Evolutionary conservation across 2,329 filamentous ascomycete species (phyloP), one percentile per base, ranked within the genome.

Genomic region (Macrophomina phaseolina): DNA sequence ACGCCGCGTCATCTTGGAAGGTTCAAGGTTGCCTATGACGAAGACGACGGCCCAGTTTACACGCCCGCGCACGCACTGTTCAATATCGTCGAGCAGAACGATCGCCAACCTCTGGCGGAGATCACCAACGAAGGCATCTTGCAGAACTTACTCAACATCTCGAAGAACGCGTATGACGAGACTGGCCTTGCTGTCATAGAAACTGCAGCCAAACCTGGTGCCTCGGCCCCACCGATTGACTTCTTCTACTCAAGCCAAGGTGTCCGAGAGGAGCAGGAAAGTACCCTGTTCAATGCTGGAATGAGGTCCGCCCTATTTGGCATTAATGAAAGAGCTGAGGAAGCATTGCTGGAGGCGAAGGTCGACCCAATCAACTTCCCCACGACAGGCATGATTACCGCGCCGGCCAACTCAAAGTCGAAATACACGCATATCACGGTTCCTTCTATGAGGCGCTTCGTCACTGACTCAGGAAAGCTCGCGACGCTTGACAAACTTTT

Each of bases 401-500:
- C 85, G 42, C 94, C 95, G 0, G 89, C 91, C 68, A 93, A 91
- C 53, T 87, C 91, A 75, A 94, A 93, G 83, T 87, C 89, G 70
- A 88, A 91, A 30, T 98, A 94, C 80, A 97, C 91, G 61, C 91
- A 94, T 76, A 96, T 99, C 69, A 87, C 90, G 61, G 94, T 97
- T 40, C 95, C 95, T 0, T 97, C 94, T 11, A 99, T 99, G 95
- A 91, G 89, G 60, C 93, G 94, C 72, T 99, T 99, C 75, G 95
- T 99, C 67, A 98, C 94, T 1, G 95, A 98, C 80, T 97, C 93
- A 64, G 95, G 95, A 75, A 99, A 99, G 82, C 87, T 99, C 68
- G 94, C 93, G 55, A 93, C 93, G 76, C 84, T 99, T 61, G 95
- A 99, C 77, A 85, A 92, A 71, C 84, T 99, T 18, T 86, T 99